These are phyloP conservation scores for Adansonia rubrostipa DNA, from an alignment of 441 rosid genomes.

Conservation along the genomic window DNA sequence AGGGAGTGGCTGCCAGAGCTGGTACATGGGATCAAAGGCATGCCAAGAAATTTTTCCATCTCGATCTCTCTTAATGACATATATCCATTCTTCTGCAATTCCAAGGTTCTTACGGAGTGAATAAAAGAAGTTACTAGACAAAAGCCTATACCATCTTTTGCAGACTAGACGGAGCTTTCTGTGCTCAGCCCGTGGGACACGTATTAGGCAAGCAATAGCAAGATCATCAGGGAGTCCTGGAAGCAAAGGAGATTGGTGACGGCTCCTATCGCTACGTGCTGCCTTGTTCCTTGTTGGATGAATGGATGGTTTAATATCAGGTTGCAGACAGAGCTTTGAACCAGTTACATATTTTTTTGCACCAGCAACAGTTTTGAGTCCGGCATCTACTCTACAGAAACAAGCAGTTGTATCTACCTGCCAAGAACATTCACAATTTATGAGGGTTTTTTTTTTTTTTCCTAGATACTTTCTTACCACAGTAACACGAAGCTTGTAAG, in stretches of 20 bases:
- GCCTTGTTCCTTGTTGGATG: slow-evolving; percentile 57
- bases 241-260: slow-evolving; percentile 55
- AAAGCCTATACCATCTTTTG: slow-evolving; percentile 58
- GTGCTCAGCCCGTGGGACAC: slow-evolving; percentile 60
- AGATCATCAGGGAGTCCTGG: slow-evolving; percentile 65
- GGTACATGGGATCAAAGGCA: slow-evolving; percentile 59
- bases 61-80: slow-evolving; percentile 55
- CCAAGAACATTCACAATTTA: slow-evolving; percentile 22
- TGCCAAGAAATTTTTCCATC: slow-evolving; percentile 63
- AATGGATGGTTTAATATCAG: slow-evolving; percentile 59
- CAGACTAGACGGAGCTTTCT: slow-evolving; percentile 58
- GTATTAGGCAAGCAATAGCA: slow-evolving; percentile 59
- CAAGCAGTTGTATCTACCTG: slow-evolving; percentile 65
- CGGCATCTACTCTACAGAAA: slow-evolving; percentile 57
- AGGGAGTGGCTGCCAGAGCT: slow-evolving; percentile 64
- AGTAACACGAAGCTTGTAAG: neutral
- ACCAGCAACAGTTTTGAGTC: slow-evolving; percentile 60
- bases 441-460: neutral
- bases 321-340: slow-evolving; percentile 56
- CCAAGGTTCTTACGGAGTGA: slow-evolving; percentile 57
- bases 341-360: slow-evolving; percentile 58
- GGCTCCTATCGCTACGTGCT: slow-evolving; percentile 47
- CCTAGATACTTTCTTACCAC: neutral
- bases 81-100: slow-evolving; percentile 65
- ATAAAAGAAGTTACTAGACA: slow-evolving; percentile 54